Percentiles rank a stretch among this genome's conserved stretches.
phyloP scores from a whole-genome alignment of 75 land plant genomes.

The Picea sitchensis region DNA sequence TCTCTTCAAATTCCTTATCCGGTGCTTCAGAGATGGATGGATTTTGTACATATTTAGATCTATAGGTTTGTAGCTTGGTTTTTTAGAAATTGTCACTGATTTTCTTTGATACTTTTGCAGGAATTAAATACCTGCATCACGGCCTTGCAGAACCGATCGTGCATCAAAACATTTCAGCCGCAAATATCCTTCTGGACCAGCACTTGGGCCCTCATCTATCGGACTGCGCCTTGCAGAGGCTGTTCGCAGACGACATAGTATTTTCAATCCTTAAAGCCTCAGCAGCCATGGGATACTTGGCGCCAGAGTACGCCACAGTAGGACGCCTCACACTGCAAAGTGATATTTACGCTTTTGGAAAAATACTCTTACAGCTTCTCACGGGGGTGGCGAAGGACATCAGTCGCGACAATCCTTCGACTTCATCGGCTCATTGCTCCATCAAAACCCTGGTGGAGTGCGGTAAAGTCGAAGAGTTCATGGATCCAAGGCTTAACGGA shows the following conservation, averaged over 20 bases:
- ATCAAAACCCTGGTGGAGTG: conserved; percentile 25
- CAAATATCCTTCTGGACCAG: conserved; percentile 35
- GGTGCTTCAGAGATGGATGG: not conserved
- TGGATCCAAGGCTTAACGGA: conserved; percentile 24
- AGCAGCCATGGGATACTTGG: conserved; percentile 39
- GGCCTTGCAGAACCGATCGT: conserved; percentile 20
- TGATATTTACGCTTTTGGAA: conserved; percentile 45
- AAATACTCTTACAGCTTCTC: conserved; percentile 33
- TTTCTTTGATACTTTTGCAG: conserved; percentile 10
- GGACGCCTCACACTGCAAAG: conserved; percentile 24
- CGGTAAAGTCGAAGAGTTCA: conserved; percentile 24
- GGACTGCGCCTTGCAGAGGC: conserved; percentile 27
- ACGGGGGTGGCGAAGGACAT: conserved; percentile 14
- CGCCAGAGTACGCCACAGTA: conserved; percentile 36
- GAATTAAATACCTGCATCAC: conserved; percentile 32
- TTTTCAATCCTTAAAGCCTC: conserved; percentile 31
- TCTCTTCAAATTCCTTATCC: not conserved
- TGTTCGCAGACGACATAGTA: conserved; percentile 41
- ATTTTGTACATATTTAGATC: not conserved
- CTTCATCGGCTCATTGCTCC: conserved; percentile 7
- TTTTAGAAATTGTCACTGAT: not conserved
- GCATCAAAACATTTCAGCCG: conserved; percentile 35
- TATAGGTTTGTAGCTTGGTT: not conserved
- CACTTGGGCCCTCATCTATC: conserved; percentile 17
- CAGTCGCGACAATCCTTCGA: not conserved